Percentiles rank a stretch among this genome's conserved stretches.
Conservation (phyloP, 345 rosid species). For the Gossypioides kirkii region DNA sequence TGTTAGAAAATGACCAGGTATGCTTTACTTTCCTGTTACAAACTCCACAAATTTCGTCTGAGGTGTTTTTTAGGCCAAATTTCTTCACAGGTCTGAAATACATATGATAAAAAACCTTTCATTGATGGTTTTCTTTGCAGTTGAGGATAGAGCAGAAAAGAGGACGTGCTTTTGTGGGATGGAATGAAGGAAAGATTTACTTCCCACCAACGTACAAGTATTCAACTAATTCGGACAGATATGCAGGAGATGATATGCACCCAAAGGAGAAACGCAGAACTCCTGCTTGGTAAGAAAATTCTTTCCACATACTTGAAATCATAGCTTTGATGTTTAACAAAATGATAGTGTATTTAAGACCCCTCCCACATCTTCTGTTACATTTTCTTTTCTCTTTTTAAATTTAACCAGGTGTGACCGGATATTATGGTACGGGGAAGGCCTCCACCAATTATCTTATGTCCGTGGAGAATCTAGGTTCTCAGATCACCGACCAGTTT, state of each 20-base stretch:
- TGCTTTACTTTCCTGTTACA: conserved; percentile 12
- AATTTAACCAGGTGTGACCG: conserved; percentile 69
- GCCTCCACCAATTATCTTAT: conserved; percentile 78
- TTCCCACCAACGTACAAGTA: conserved; percentile 98
- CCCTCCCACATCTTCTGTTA: not conserved
- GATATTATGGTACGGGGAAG: conserved; percentile 92
- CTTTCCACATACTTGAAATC: not conserved
- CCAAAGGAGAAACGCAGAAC: conserved; percentile 95
- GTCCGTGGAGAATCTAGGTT: conserved; percentile 92
- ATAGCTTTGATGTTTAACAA: not conserved
- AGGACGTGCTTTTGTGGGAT: conserved; percentile 79
- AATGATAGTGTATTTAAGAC: not conserved
- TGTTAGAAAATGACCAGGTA: conserved; percentile 92
- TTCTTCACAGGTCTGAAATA: not conserved
- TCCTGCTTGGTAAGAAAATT: conserved; percentile 78
- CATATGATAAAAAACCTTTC: not conserved
- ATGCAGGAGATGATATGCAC: conserved; percentile 88
- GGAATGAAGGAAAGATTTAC: conserved; percentile 93
- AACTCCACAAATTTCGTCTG: not conserved
- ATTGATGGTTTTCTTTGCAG: conserved; percentile 34
- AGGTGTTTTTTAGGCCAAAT: too few relatives aligned
- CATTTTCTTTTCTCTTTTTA: not conserved
- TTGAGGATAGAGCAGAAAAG: conserved; percentile 82
- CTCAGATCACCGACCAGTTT: conserved; percentile 97
- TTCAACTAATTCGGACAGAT: conserved; percentile 89